Evolutionary conservation across 306 rosid genomes (phyloP).

Genomic region (Lupinus albus): DNA sequence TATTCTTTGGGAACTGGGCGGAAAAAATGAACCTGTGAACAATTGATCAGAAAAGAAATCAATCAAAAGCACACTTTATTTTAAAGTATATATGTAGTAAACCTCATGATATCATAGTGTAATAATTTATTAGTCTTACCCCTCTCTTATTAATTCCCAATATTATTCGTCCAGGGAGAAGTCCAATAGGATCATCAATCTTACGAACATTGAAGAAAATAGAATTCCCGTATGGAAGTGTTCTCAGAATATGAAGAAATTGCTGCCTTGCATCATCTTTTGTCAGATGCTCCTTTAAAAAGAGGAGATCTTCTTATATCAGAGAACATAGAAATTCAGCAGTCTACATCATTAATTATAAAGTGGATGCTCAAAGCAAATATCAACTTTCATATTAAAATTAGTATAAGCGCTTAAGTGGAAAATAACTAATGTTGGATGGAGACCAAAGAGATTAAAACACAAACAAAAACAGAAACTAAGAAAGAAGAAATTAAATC

Average conservation of each 20-base stretch:
- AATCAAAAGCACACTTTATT: not conserved
- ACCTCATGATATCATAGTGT: not conserved
- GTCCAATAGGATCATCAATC: constrained; percentile 97
- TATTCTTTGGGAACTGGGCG: constrained; percentile 97
- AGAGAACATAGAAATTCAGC: constrained; percentile 17
- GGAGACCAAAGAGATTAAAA: constrained; percentile 17
- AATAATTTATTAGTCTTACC: constrained; percentile 51
- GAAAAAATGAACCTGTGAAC: constrained; percentile 79
- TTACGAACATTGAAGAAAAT: constrained; percentile 88
- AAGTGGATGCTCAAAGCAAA: constrained; percentile 2
- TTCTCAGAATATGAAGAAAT: constrained; percentile 75
- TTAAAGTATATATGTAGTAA: not conserved
- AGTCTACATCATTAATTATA: constrained; percentile 29
- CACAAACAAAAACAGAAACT: constrained; percentile 14
- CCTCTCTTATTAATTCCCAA: constrained; percentile 96
- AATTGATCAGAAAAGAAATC: constrained; percentile 31
- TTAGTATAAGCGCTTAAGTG: not conserved
- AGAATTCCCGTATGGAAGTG: constrained; percentile 90
- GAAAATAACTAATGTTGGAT: constrained; percentile 9
- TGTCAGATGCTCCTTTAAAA: constrained; percentile 68
- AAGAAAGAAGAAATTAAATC: not conserved
- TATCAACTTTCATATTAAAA: constrained; percentile 10
- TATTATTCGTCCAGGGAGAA: constrained; percentile 85
- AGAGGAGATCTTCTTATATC: constrained; percentile 12
- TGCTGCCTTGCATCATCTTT: constrained; percentile 96